phyloP scores from a whole-genome alignment of 139 green algal species.

The Raphidocelis subcapitata region DNA sequence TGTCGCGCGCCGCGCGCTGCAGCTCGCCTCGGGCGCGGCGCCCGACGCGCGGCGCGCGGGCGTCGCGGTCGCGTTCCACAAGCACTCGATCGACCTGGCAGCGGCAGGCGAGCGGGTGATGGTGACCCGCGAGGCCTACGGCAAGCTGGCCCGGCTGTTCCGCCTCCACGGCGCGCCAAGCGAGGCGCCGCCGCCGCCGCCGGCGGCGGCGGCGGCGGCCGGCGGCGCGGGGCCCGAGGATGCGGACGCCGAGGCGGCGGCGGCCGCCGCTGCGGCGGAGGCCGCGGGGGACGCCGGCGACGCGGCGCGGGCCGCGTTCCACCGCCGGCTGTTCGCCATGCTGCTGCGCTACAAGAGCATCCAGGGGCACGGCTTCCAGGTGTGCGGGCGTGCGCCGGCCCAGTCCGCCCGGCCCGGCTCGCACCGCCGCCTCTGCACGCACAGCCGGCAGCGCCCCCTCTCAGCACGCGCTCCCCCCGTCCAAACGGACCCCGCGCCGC shows the following conservation, averaged over 20 bases:
- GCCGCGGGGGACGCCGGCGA: background rate
- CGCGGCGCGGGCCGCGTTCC: background rate
- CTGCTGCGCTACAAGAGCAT: slow-evolving; percentile 28
- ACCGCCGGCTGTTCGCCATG: slow-evolving; percentile 8
- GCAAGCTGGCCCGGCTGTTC: slow-evolving; percentile 12
- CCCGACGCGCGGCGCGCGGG: background rate
- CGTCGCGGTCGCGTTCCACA: slow-evolving; percentile 8
- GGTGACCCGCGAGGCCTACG: slow-evolving; percentile 6
- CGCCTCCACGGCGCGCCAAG: background rate
- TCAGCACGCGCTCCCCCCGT: no score
- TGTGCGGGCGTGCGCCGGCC: background rate
- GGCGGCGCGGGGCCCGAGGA: background rate
- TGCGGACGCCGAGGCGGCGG: slow-evolving; percentile 2
- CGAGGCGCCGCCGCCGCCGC: background rate
- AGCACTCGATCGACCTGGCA: slow-evolving; percentile 16
- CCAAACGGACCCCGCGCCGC: no score
- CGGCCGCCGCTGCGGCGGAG: background rate
- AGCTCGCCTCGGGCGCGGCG: slow-evolving; percentile 21
- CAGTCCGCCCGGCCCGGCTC: no score
- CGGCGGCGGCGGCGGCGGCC: slow-evolving; percentile 14
- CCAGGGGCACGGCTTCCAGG: slow-evolving; percentile 30
- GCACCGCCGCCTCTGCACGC: no score
- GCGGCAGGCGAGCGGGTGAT: slow-evolving; percentile 1
- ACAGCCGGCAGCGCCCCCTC: no score
- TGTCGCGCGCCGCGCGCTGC: background rate